Base-by-base conservation (phyloP, 2,329 filamentous ascomycete species). In the Plectosphaerella sp. region DNA sequence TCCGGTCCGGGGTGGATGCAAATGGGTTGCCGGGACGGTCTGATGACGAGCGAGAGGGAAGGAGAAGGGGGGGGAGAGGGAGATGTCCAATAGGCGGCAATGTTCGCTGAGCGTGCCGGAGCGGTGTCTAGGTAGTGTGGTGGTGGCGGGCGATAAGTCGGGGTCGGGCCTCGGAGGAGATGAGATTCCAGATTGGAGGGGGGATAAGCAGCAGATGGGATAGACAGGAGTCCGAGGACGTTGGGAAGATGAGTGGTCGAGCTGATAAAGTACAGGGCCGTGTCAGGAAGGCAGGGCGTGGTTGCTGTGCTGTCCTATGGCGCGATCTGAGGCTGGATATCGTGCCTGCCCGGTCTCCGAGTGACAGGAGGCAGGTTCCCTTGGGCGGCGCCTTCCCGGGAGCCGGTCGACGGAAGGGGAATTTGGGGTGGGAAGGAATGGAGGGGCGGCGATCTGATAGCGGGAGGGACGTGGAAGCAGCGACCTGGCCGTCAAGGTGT, bases 61-160 rank as follows among this genome's bases (percentile, higher is more conserved):
- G 28, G 28, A 9, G 28, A 9, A 9, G 14, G 28, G 43, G 16
- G 16, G 16, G 15, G 14, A 22, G 18, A n/a, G 46, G 50, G 28
- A 45, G 11, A 35, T n/a, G 47, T 51, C 55, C 53, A 57, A 55
- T 55, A 51, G 47, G 53, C 47, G 47, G 33, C 37, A 53, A 48
- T 20, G 45, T 18, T 47, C 48, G 47, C 35, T 49, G 51, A 48
- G 37, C 53, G 53, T 55, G 51, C 33, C 51, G 46, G 36, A 41
- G 37, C 5, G 42, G 12, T 18, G 22, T 20, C 22, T 22, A n/a
- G n/a, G n/a, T n/a, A 22, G 22, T 22, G 22, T 22, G 22, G 47
- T 25, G 37, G 15, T 16, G 7, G 35, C 12, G 20, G 10, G 20
- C 16, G 41, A 41, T 49, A 41, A 43, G 24, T 28, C 36, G 25